A percentile compares a stretch with the other conserved stretches of the same genome.
Conservation (phyloP, 2,329 filamentous ascomycete genomes). For the Trichophyton simii region DNA sequence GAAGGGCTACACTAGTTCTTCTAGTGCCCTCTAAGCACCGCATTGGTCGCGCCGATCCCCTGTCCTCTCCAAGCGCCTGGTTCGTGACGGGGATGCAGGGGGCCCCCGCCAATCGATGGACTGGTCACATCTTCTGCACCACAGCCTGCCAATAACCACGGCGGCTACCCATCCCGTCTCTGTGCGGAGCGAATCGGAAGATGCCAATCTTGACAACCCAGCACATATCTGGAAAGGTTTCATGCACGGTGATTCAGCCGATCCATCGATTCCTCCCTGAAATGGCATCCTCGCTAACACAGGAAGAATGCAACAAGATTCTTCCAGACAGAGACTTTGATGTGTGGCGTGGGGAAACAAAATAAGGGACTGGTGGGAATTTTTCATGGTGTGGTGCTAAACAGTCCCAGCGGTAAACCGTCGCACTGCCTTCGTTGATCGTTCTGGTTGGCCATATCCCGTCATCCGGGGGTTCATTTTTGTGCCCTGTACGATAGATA, state of each 20-base stretch:
- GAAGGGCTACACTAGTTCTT: neutral
- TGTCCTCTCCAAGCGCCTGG: slow-evolving; percentile 5
- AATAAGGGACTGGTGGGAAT: neutral
- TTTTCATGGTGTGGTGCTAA: neutral
- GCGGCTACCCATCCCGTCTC: slow-evolving; percentile 2
- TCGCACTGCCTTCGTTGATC: neutral
- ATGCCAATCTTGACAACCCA: neutral
- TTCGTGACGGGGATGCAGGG: slow-evolving; percentile 1
- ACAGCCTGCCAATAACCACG: neutral
- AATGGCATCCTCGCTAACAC: neutral
- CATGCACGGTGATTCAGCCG: slow-evolving; percentile 2
- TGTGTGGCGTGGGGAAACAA: neutral
- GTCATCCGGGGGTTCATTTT: neutral
- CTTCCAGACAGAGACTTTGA: neutral
- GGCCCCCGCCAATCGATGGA: slow-evolving; percentile 2
- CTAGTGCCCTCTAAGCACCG: neutral
- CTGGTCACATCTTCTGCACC: slow-evolving; percentile 4
- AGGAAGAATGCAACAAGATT: neutral
- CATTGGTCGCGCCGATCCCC: slow-evolving; percentile 1
- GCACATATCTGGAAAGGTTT: neutral
- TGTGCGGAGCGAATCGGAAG: slow-evolving; percentile 1
- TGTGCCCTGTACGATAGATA: slow-evolving; percentile 1
- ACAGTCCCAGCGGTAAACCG: neutral
- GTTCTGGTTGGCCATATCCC: neutral
- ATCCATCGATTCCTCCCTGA: neutral